Evolutionary conservation across 495 filamentous ascomycete species (phyloP), one percentile per base, ranked within the genome.

Genomic region (Halenospora varia): DNA sequence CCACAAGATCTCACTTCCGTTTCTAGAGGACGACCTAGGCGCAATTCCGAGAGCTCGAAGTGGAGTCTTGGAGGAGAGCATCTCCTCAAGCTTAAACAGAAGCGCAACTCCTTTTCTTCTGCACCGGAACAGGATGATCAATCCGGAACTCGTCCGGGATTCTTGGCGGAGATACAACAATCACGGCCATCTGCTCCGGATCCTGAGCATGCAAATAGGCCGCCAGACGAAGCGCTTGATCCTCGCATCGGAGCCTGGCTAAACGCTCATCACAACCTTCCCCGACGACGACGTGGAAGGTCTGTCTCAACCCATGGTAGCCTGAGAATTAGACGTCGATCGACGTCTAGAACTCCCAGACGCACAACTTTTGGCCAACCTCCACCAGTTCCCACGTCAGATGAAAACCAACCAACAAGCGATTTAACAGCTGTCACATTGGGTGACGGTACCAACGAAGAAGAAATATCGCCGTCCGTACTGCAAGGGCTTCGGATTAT

Each of bases 11-110:
- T 53, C 11, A 47, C 51, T 9, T 15, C 23, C 2, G 19, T 46
- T 2, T 25, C 51, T 2, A 50, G 51, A 25, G 45, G 29, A 10
- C 55, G 54, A 10, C 47, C 19, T 25, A 61, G 64, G 55, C 61
- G 65, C 47, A 68, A 68, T 44, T 68, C 65, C 0, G 65, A 68
- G 19, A 64, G 62, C 40, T 53, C 62, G 8, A 46, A 40, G 2
- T 66, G 64, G 64, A 45, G 57, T 24, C 18, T 48, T 15, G 63
- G 59, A 25, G 45, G 18, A 1, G 54, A 51, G 29, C 9, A 19
- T 10, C 40, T 24, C 17, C n/a, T 50, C 3, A 40, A 52, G 22
- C 13, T 13, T 17, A 50, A 19, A 60, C 49, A 46, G 42, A 45
- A 58, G 25, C 60, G 60, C 17, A 62, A 55, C 17, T 62, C 60